Base-by-base conservation (phyloP, 2,329 filamentous ascomycete genomes). In the Phaeosphaeriaceae sp. region DNA sequence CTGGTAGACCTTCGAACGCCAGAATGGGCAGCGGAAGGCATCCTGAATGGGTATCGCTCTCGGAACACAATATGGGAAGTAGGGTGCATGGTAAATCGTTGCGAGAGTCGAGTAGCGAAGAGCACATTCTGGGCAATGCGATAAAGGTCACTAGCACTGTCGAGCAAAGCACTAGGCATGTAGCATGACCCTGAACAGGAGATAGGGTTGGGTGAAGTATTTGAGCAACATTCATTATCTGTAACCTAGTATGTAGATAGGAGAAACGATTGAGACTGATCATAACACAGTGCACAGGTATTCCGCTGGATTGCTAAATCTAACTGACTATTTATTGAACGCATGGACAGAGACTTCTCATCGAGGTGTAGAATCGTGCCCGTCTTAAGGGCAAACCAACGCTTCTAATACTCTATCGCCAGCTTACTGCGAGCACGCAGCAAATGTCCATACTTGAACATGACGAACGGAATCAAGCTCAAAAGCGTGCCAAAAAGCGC, bases 401-500 rank as follows among this genome's bases (percentile, higher is more conserved):
- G 13, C 31, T 36, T 13, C 31, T 67, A 65, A 53, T 71, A 71
- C 19, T 64, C 64, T 52, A 63, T 69, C n/a, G 79, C 78, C 45
- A 79, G 60, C 73, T 80, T 80, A 48, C 75, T 79, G 53, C 77
- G 68, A 31, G 72, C 76, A 6, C 79, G 68, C 27, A 81, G 64
- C 60, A 70, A 48, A 51, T 76, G 77, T 33, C 79, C 79, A 50
- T 70, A 81, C 70, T 75, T 78, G 73, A 76, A 81, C 67, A 80
- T 78, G 13, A 81, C 77, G 61, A 81, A 82, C 1, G 80, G 80
- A 44, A 80, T 78, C 62, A 79, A 58, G 54, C 74, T 78, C 54
- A 80, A 53, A 20, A 80, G 54, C 0, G 81, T 81, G 1, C 80
- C 82, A 17, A 84, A 73, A 9, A 84, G 59, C 0, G 82, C 78